phyloP scores from a whole-genome alignment of 225 moss, liverwort and hornwort species.

The Takakia lepidozioides region DNA sequence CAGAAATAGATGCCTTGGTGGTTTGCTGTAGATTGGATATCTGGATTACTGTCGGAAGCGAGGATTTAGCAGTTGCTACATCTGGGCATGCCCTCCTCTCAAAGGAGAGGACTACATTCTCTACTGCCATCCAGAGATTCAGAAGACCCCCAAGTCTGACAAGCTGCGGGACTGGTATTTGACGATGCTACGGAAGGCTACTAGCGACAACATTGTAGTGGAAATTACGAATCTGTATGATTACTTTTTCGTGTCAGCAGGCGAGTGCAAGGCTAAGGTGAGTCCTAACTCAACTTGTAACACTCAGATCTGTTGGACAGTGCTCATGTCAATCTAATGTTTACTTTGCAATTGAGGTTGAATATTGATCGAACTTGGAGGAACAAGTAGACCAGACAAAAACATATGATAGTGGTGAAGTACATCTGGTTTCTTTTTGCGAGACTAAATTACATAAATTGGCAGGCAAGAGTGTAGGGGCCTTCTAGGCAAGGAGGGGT shows the following conservation, averaged over 20 bases:
- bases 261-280: conserved; percentile 91
- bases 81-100: conserved; percentile 98
- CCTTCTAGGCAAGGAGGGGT: too few species aligned
- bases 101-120: conserved; percentile 98
- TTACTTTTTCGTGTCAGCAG: conserved; percentile 79
- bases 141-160: conserved; percentile 97
- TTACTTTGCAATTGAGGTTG: too few species aligned
- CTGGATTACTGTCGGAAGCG: conserved; percentile 87
- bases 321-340: too few species aligned
- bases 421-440: too few species aligned
- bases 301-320: too few species aligned
- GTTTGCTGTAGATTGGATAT: conserved; percentile 88
- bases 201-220: conserved; percentile 82
- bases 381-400: too few species aligned
- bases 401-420: too few species aligned
- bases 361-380: too few species aligned
- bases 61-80: conserved; percentile 98
- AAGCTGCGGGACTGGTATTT: conserved; percentile 99
- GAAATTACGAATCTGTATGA: conserved; percentile 97
- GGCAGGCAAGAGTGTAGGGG: too few species aligned
- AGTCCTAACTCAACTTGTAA: conserved; percentile 3
- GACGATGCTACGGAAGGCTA: conserved; percentile 96
- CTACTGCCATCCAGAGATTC: conserved; percentile 98
- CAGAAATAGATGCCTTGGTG: background rate
- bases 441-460: too few species aligned